Evolutionary conservation across 768 basidiomycete species (phyloP).

Genomic region (Mycena albidolilacea): DNA sequence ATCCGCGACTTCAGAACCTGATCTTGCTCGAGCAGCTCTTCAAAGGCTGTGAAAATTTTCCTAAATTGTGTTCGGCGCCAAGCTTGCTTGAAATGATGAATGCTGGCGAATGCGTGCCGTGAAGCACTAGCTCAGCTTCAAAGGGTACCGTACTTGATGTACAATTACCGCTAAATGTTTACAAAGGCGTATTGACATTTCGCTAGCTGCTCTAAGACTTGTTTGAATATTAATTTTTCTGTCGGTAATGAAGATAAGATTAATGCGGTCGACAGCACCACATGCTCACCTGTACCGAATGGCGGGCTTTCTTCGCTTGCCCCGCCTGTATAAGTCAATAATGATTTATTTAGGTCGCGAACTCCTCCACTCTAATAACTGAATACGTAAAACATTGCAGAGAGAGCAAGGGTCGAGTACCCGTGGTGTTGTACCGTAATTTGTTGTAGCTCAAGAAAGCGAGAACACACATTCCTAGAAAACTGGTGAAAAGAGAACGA

Average conservation of each 20-base stretch:
- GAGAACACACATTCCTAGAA: slow-evolving; percentile 14
- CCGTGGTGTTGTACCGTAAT: not conserved
- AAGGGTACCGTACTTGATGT: slow-evolving; percentile 39
- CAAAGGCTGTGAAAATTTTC: too few relatives aligned
- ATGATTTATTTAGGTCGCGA: slow-evolving; percentile 2
- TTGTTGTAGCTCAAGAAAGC: slow-evolving; percentile 27
- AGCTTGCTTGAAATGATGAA: too few relatives aligned
- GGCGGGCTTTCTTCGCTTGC: slow-evolving; percentile 20
- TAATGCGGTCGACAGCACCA: not conserved
- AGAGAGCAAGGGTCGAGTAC: not conserved
- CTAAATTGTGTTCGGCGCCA: too few relatives aligned
- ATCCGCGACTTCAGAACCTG: too few relatives aligned
- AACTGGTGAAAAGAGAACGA: not conserved
- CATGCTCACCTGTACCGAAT: slow-evolving; percentile 3
- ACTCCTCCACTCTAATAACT: slow-evolving; percentile 5
- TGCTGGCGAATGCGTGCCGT: too few relatives aligned
- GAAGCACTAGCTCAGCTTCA: slow-evolving; percentile 17
- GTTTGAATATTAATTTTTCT: too few relatives aligned
- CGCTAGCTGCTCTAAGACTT: too few relatives aligned
- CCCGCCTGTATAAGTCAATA: slow-evolving; percentile 13
- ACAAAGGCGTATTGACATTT: not conserved
- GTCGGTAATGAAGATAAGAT: slow-evolving; percentile 1
- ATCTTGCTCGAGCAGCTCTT: too few relatives aligned
- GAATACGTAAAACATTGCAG: slow-evolving; percentile 20
- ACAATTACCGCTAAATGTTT: too few relatives aligned